Base-by-base conservation (phyloP, 305 asterid genomes). In the Fraxinus ornus region DNA sequence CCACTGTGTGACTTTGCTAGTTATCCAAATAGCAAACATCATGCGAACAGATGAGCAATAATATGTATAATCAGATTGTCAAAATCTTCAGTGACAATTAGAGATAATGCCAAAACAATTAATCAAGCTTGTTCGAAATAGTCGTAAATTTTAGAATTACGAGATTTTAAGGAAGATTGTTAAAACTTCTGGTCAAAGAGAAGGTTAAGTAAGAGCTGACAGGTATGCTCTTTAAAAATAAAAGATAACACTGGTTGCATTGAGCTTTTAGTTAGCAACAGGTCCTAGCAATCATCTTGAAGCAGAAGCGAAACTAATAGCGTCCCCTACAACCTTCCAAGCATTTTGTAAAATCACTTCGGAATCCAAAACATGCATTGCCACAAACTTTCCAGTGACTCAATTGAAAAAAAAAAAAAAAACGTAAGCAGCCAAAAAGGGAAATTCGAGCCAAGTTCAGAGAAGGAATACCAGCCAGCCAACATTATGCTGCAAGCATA, bases 1-100 rank as follows among this genome's bases (percentile, higher is more conserved):
- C 83, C 87, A 83, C 85, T 83, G 82, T 81, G 85, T 84, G 91
- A 89, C 86, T 90, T 87, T 70, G 81, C 83, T 82, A 86, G 86
- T 80, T 66, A 85, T 84, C 83, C 85, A 88, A 90, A 83, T 85
- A 80, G 74, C 39, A 64, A 57, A 7, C 37, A 80, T 76, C 83
- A 66, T 35, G 73, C 68, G 62, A 62, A 85, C 68, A 66, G 33
- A 77, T 66, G 78, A 79, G 66, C 79, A 47, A 28, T 26, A 78
- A 21, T 30, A 70, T 70, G 41, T 13, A 28, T 37, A 70, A 70
- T 28, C 39, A 15, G n/a, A 70, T 32, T n/a, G 41, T 70, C 22
- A 32, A 70, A 70, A 70, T 70, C 76, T 70, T 28, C 9, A n/a
- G 75, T 12, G 41, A 2, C 41, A 70, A 70, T 35, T 32, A 70